A percentile compares a stretch with the other conserved stretches of the same genome.
phyloP scores from a whole-genome alignment of 192 early-diverging fungal genomes.

The Phlyctochytrium bullatum region DNA sequence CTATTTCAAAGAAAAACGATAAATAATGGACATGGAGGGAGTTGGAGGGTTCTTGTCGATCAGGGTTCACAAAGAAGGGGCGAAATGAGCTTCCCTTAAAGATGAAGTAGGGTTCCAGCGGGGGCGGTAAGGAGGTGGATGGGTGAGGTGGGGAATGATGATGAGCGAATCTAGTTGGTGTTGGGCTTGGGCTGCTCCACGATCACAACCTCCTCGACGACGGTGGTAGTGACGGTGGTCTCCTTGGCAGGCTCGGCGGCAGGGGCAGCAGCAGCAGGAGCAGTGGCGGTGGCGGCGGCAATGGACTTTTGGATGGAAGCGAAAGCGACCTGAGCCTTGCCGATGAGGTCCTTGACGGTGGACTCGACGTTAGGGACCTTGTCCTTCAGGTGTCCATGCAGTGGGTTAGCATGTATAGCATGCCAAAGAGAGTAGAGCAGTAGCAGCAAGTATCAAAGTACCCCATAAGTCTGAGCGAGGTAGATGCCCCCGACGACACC shows the following conservation, averaged over 20 bases:
- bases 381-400: neutral
- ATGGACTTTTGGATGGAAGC: neutral
- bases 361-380: conserved; percentile 7
- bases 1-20: too few species aligned
- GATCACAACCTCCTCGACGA: neutral
- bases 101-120: too few species aligned
- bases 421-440: neutral
- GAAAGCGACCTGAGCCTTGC: conserved; percentile 4
- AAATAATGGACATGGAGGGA: too few species aligned
- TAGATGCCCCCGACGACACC: conserved; percentile 4
- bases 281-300: neutral
- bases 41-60: too few species aligned
- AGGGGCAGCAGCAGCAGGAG: conserved; percentile 1
- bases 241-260: neutral
- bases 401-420: neutral
- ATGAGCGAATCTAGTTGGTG: conserved; percentile 1
- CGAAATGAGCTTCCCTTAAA: too few species aligned
- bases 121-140: too few species aligned
- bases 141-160: too few species aligned
- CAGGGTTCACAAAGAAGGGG: too few species aligned
- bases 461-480: conserved; percentile 7
- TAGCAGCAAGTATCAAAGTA: neutral
- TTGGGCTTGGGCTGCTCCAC: conserved; percentile 6
- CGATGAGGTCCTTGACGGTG: neutral
- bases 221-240: neutral